A percentile compares a stretch with the other conserved stretches of the same genome.
Conservation (phyloP, 192 early-diverging fungal species). For the Umbelopsis sp. region DNA sequence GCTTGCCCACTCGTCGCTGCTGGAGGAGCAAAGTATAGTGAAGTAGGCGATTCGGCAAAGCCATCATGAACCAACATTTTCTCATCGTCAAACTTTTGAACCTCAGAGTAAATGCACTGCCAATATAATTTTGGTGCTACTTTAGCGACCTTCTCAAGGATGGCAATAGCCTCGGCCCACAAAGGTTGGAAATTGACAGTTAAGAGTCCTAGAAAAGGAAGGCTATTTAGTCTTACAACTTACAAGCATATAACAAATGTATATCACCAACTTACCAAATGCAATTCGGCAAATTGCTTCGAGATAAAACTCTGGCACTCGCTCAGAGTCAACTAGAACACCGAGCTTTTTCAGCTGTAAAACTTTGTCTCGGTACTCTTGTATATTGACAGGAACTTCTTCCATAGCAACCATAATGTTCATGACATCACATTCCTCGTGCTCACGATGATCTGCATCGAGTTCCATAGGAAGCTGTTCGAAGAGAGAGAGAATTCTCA, state of each 20-base stretch:
- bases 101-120: slow-evolving; percentile 55
- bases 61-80: slow-evolving; percentile 56
- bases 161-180: slow-evolving; percentile 76
- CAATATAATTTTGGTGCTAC: slow-evolving; percentile 63
- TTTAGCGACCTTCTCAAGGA: slow-evolving; percentile 56
- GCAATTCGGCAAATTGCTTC: slow-evolving; percentile 65
- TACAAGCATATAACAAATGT: not conserved
- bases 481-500: slow-evolving; percentile 72
- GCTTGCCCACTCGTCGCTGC: slow-evolving; percentile 26
- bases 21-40: slow-evolving; percentile 30
- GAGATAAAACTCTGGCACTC: slow-evolving; percentile 72
- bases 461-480: slow-evolving; percentile 60
- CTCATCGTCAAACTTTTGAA: slow-evolving; percentile 65
- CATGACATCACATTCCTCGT: slow-evolving; percentile 53
- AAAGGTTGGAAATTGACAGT: slow-evolving; percentile 83
- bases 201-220: slow-evolving; percentile 53
- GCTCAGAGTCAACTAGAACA: slow-evolving; percentile 59
- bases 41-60: slow-evolving; percentile 44
- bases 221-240: slow-evolving; percentile 16
- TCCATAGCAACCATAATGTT: slow-evolving; percentile 66
- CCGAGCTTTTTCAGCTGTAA: slow-evolving; percentile 75
- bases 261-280: slow-evolving; percentile 51
- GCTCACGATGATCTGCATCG: slow-evolving; percentile 30
- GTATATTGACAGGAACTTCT: slow-evolving; percentile 59
- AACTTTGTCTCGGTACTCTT: slow-evolving; percentile 78